Evolutionary conservation across 768 basidiomycete species (phyloP).

Genomic region (Podaxis pistillaris): DNA sequence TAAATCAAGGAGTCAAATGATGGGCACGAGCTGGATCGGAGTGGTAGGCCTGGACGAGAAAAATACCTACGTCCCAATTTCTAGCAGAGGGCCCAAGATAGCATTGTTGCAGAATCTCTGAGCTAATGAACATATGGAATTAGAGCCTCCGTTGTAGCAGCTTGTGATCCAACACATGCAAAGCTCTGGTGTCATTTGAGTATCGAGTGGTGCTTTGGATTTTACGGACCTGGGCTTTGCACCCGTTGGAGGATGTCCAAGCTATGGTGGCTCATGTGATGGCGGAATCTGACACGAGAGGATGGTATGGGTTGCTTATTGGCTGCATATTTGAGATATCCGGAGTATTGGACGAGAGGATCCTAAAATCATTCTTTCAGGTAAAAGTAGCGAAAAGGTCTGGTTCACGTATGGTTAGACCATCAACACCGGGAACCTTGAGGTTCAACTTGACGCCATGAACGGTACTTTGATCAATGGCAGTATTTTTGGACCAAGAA

Average conservation of each 20-base stretch:
- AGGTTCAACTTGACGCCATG: conserved; percentile 52
- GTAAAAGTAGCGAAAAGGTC: background rate
- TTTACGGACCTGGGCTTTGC: conserved; percentile 42
- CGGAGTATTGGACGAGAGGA: conserved; percentile 53
- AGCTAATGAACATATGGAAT: conserved; percentile 52
- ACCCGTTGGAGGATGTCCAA: conserved; percentile 44
- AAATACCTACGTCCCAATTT: conserved; percentile 43
- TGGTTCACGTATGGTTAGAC: conserved; percentile 45
- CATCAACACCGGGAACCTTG: conserved; percentile 61
- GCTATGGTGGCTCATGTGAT: conserved; percentile 41
- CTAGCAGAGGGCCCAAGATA: conserved; percentile 53
- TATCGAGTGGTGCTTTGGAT: background rate
- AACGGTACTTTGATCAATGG: conserved; percentile 45
- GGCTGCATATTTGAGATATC: conserved; percentile 53
- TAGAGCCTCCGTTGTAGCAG: conserved; percentile 48
- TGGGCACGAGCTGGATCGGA: background rate
- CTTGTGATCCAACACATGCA: conserved; percentile 39
- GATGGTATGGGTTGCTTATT: conserved; percentile 51
- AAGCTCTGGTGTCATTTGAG: background rate
- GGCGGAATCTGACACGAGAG: conserved; percentile 43
- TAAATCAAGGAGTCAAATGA: conserved; percentile 8
- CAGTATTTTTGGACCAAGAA: conserved; percentile 59
- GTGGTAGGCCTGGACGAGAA: background rate
- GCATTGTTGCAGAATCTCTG: conserved; percentile 59
- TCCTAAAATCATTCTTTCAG: conserved; percentile 23